These are phyloP conservation scores for Kluyveromyces wickerhamii DNA, from an alignment of 805 yeast genomes.

Conservation along the genomic window DNA sequence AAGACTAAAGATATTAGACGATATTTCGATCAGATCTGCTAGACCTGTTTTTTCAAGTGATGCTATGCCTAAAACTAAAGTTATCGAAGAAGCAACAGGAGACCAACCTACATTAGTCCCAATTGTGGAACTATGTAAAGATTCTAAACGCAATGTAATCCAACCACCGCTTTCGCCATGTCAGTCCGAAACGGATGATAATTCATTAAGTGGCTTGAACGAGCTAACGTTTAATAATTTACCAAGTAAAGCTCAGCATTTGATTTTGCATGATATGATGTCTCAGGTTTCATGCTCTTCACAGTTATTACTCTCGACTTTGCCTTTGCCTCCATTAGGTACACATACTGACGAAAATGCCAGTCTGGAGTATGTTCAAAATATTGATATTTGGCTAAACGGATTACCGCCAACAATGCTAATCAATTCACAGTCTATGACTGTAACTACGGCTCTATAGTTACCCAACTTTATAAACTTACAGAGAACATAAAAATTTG, in stretches of 20 bases:
- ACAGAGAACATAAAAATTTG: no score
- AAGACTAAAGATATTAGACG: constrained; percentile 4
- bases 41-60: constrained; percentile 65
- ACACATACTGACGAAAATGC: constrained; percentile 64
- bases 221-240: constrained; percentile 64
- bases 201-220: constrained; percentile 31
- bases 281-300: constrained; percentile 48
- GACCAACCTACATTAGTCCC: constrained; percentile 58
- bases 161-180: constrained; percentile 27
- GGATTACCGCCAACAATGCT: constrained; percentile 77
- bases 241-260: constrained; percentile 88
- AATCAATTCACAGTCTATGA: constrained; percentile 87
- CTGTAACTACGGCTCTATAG: constrained; percentile 87
- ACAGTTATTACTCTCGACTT: constrained; percentile 75
- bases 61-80: constrained; percentile 59
- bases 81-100: constrained; percentile 62
- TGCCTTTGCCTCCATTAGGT: constrained; percentile 83
- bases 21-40: constrained; percentile 10
- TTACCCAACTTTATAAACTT: no score
- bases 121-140: constrained; percentile 30
- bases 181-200: constrained; percentile 22
- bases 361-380: constrained; percentile 66
- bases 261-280: constrained; percentile 85
- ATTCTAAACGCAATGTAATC: constrained; percentile 11
- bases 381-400: constrained; percentile 71